Conservation (phyloP, 78 protist genomes). For the Dictyostelium intermedium region DNA sequence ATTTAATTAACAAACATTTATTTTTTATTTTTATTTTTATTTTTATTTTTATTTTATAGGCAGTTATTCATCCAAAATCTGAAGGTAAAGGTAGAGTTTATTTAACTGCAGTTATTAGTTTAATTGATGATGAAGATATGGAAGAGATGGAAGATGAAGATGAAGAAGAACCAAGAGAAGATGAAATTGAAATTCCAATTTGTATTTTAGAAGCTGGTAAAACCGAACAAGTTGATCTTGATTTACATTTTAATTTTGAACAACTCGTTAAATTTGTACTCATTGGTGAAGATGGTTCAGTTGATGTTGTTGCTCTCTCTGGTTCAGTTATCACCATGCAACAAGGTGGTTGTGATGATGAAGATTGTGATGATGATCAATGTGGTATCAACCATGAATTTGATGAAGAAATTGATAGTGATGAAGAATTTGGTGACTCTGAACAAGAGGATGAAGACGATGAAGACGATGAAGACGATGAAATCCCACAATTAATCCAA, state of each 20-base stretch:
- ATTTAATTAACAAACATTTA: neutral
- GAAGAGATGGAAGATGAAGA: neutral
- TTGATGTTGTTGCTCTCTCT: neutral
- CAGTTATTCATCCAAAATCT: neutral
- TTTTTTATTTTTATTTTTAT: neutral
- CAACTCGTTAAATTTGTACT: neutral
- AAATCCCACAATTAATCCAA: neutral
- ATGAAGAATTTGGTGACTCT: neutral
- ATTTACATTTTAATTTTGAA: neutral
- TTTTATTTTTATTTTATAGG: neutral
- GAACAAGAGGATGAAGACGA: neutral
- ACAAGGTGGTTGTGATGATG: neutral
- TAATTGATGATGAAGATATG: neutral
- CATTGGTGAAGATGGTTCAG: neutral
- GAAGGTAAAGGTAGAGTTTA: neutral
- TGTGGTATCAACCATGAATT: neutral
- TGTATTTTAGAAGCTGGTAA: slow-evolving; percentile 20
- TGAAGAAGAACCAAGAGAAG: neutral
- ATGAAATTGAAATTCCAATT: neutral
- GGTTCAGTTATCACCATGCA: neutral
- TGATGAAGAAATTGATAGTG: slow-evolving; percentile 18
- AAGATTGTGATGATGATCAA: slow-evolving; percentile 14
- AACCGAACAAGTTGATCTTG: neutral
- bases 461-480: neutral
- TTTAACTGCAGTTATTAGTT: slow-evolving; percentile 11